Percentiles rank a stretch among this genome's conserved stretches.
These are phyloP conservation scores for Alternaria conjuncta DNA, from an alignment of 2,329 filamentous ascomycete genomes.

Conservation along the genomic window DNA sequence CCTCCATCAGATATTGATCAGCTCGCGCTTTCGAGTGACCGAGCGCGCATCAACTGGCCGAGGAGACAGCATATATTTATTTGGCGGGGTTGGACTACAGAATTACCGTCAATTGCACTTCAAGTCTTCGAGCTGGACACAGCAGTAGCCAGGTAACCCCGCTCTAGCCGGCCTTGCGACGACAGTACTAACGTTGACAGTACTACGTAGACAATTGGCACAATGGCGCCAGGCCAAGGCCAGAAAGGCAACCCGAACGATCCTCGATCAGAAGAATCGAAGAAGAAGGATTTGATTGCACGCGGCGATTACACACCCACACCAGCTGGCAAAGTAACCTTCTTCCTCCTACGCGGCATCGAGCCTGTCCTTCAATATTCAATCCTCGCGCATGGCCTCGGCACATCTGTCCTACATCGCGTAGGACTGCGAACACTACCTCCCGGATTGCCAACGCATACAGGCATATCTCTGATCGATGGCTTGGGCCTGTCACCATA, in stretches of 20 bases:
- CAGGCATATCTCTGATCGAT: conserved; percentile 50
- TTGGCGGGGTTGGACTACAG: not conserved
- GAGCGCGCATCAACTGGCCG: not conserved
- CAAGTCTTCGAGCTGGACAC: not conserved
- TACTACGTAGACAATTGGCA: not conserved
- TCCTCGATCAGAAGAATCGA: conserved; percentile 38
- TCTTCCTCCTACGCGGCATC: conserved; percentile 56
- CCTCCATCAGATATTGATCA: not conserved
- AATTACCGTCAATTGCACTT: not conserved
- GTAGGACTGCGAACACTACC: conserved; percentile 55
- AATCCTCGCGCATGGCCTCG: conserved; percentile 54
- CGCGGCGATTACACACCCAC: conserved; percentile 52
- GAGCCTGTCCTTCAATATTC: conserved; percentile 58
- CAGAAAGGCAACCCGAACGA: conserved; percentile 15
- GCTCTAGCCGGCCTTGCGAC: not conserved
- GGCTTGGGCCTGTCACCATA: conserved; percentile 58
- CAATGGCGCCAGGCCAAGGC: not conserved
- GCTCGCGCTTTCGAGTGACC: not conserved
- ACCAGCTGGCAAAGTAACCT: conserved; percentile 49
- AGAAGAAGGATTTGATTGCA: conserved; percentile 46
- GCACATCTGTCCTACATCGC: conserved; percentile 52
- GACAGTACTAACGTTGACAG: not conserved
- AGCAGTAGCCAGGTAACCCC: not conserved
- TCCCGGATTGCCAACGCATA: conserved; percentile 50
- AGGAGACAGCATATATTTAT: not conserved